phyloP scores from a whole-genome alignment of 805 yeast species.

The Zygosaccharomyces kombuchaensis region DNA sequence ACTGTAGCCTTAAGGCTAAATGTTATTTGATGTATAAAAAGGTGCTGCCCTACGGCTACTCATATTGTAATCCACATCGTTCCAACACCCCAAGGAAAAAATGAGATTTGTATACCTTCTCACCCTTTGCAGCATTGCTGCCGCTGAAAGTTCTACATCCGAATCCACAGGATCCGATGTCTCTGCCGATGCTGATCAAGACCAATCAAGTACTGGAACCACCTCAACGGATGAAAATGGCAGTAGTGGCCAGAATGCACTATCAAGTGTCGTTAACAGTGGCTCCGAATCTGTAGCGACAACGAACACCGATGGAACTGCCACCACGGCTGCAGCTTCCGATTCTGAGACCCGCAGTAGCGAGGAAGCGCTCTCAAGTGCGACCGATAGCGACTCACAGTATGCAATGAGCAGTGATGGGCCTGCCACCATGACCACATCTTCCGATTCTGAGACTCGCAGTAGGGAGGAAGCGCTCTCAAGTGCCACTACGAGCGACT shows the following conservation, averaged over 20 bases:
- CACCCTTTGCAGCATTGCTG: not conserved
- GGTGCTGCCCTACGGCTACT: not conserved
- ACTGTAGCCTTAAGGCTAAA: not conserved
- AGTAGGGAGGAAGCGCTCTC: constrained; percentile 12
- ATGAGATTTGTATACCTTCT: not conserved
- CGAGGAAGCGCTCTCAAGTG: too few relatives aligned
- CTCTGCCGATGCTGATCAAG: not conserved
- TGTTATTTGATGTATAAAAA: not conserved
- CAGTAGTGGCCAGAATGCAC: too few relatives aligned
- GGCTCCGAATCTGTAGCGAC: too few relatives aligned
- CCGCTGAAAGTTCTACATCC: not conserved
- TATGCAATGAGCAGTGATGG: constrained; percentile 21
- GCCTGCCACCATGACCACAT: constrained; percentile 19
- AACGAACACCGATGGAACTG: too few relatives aligned
- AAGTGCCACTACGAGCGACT: too few relatives aligned
- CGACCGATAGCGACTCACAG: constrained; percentile 5
- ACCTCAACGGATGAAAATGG: not conserved
- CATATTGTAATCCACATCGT: not conserved
- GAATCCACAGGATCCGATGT: not conserved
- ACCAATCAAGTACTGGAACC: not conserved
- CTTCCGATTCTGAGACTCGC: too few relatives aligned
- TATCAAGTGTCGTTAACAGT: too few relatives aligned
- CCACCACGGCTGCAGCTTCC: too few relatives aligned
- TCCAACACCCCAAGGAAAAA: not conserved
- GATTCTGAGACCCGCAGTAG: not conserved